Conservation (phyloP, 495 filamentous ascomycete species). For the Neurospora sp. region DNA sequence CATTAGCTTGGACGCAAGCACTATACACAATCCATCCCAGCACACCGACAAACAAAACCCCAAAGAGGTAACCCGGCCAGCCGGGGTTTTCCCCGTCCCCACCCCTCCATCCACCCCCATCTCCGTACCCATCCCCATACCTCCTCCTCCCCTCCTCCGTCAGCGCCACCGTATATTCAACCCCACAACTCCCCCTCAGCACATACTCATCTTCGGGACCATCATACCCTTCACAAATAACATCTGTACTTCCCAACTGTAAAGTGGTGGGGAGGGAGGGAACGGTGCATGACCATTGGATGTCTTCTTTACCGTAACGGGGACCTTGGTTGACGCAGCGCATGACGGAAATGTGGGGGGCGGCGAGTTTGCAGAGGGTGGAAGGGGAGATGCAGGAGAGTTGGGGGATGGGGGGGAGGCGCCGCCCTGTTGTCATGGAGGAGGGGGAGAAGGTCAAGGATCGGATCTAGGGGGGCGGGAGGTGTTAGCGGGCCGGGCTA, state of each 20-base stretch:
- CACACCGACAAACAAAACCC: slow-evolving; percentile 33
- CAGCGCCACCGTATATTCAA: slow-evolving; percentile 69
- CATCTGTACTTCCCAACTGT: slow-evolving; percentile 83
- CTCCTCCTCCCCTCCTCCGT: slow-evolving; percentile 71
- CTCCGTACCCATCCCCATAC: slow-evolving; percentile 27
- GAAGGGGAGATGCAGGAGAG: slow-evolving; percentile 73
- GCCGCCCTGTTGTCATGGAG: slow-evolving; percentile 57
- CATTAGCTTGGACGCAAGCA: slow-evolving; percentile 21
- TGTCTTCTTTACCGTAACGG: slow-evolving; percentile 56
- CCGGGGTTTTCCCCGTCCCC: background rate
- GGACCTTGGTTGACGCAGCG: slow-evolving; percentile 78
- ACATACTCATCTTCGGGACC: slow-evolving; percentile 68
- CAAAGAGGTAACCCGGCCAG: slow-evolving; percentile 20
- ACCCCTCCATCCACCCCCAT: background rate
- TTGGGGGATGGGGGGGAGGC: slow-evolving; percentile 68
- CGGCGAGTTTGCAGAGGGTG: slow-evolving; percentile 51
- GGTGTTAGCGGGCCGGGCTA: too few relatives aligned
- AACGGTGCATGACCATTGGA: slow-evolving; percentile 86
- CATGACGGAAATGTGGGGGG: slow-evolving; percentile 56
- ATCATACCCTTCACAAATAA: slow-evolving; percentile 85
- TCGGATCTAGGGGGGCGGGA: slow-evolving; percentile 35
- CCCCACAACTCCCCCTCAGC: slow-evolving; percentile 82
- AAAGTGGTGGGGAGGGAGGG: slow-evolving; percentile 63
- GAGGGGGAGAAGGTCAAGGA: slow-evolving; percentile 62
- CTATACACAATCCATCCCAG: slow-evolving; percentile 42